Conservation (phyloP, 2,329 filamentous ascomycete species). For the Xylariaceae sp. region DNA sequence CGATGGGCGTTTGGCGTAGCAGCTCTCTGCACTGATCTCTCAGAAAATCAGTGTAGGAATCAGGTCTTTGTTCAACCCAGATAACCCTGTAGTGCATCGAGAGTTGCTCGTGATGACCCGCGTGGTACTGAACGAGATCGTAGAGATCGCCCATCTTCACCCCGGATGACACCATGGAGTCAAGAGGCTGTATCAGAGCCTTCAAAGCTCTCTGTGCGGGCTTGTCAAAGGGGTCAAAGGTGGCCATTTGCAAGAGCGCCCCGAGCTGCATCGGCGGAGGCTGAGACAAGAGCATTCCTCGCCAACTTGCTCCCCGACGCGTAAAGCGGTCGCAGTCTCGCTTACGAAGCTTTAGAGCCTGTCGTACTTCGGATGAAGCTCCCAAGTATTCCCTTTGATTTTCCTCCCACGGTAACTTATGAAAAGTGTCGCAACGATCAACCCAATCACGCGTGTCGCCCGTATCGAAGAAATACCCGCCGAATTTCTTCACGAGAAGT, state of each 20-base stretch:
- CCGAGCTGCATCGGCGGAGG: conserved; percentile 3
- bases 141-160: conserved; percentile 1
- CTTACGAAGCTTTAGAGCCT: too few species aligned
- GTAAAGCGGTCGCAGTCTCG: conserved; percentile 1
- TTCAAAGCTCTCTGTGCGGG: neutral
- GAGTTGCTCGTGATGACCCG: conserved; percentile 1
- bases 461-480: neutral
- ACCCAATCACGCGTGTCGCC: too few species aligned
- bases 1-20: too few species aligned
- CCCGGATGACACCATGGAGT: neutral
- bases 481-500: neutral
- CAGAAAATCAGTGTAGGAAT: too few species aligned
- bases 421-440: too few species aligned
- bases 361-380: too few species aligned
- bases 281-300: conserved; percentile 6
- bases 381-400: too few species aligned
- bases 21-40: too few species aligned
- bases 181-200: neutral
- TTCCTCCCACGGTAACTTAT: too few species aligned
- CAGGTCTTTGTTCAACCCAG: too few species aligned
- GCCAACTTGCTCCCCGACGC: conserved; percentile 3
- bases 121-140: conserved; percentile 2
- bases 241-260: neutral
- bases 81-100: neutral
- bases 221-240: neutral